Conservation (phyloP, 352 stramenopile genomes). For the Globisporangium nunn region DNA sequence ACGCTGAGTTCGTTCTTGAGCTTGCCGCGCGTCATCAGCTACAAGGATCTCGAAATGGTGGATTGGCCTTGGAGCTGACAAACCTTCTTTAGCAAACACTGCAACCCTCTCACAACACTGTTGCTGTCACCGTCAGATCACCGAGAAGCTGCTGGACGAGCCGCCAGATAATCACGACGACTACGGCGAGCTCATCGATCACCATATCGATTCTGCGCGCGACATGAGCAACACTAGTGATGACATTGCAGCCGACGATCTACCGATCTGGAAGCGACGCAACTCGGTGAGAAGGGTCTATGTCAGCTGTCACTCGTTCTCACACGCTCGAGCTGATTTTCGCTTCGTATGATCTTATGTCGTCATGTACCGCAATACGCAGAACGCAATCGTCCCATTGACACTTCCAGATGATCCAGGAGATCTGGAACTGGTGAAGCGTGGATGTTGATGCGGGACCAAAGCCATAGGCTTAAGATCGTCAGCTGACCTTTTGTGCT, state of each 20-base stretch:
- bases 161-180: constrained; percentile 35
- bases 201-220: constrained; percentile 53
- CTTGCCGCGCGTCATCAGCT: constrained; percentile 64
- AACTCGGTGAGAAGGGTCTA: constrained; percentile 18
- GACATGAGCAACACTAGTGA: constrained; percentile 17
- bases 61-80: neutral
- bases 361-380: neutral
- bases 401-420: constrained; percentile 30
- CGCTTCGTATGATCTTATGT: neutral
- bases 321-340: neutral
- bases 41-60: constrained; percentile 59
- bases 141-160: constrained; percentile 57
- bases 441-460: neutral
- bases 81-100: neutral
- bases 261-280: constrained; percentile 40
- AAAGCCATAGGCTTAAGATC: neutral
- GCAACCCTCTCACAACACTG: too few species aligned
- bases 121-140: constrained; percentile 34
- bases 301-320: neutral
- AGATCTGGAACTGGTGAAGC: constrained; percentile 50
- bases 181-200: constrained; percentile 63
- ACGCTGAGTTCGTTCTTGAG: constrained; percentile 65
- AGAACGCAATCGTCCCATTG: constrained; percentile 36
- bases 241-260: constrained; percentile 13
- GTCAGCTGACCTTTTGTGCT: neutral